Evolutionary conservation across 768 basidiomycete genomes (phyloP), one percentile per base, ranked within the genome.

Genomic region (Pisolithus albus): DNA sequence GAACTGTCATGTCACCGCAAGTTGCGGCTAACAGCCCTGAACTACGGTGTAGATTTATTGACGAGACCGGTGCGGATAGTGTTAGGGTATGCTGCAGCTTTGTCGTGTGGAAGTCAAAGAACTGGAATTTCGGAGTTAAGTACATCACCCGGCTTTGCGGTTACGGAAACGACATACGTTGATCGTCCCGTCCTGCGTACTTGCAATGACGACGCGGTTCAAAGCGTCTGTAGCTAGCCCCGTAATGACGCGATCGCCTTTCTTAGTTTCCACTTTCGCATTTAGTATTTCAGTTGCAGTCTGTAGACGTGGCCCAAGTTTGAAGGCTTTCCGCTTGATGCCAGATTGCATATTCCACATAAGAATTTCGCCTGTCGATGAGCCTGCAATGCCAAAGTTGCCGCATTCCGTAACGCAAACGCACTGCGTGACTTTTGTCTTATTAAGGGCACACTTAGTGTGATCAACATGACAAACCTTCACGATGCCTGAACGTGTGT

Each of bases 291-390:
- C 73, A 7, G 69, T 58, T 7, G 76, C 76, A 54, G 80, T 81
- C 19, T 75, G 66, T 21, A 86, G 86, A 60, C 77, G 80, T 19
- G 77, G 66, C 0, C 85, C 86, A 21, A 95, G 61, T 54, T 75
- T 72, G 64, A 89, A 97, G 1, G 78, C 75, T 69, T 87, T 89
- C 42, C 95, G 77, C 59, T 80, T 79, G 52, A 93, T 78, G 1
- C 96, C 96, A 4, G 89, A 92, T 67, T 99, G 95, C 83, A 99
- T 83, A 64, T 97, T 99, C 88, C 92, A 98, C 85, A 94, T 85
- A 52, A 82, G 68, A 37, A 98, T 86, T 23, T 76, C 77, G 2
- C 90, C 88, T 0, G 81, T 84, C 2, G 89, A 88, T 1, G 87
- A 86, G 23, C 92, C 83, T 4, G 82, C 91, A 10, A 98, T 67